Percentiles rank a stretch among this genome's conserved stretches.
phyloP scores from a whole-genome alignment of 1,284 basidiomycete species.

The Earliella scabrosa region DNA sequence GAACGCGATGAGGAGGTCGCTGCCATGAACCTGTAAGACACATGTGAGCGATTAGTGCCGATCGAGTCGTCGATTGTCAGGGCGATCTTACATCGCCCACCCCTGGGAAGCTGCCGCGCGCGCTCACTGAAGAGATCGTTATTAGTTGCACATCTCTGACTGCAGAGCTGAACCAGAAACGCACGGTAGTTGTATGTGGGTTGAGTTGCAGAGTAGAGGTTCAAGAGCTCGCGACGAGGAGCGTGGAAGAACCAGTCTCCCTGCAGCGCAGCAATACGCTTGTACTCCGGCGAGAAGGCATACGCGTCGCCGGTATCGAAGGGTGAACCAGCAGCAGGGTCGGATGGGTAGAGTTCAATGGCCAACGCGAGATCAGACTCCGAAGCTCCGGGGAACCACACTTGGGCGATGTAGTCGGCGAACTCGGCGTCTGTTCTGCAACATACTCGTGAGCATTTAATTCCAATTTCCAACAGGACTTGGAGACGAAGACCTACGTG shows the following conservation, averaged over 20 bases:
- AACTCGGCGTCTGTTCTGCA: neutral
- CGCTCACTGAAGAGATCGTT: neutral
- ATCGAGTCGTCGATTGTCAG: neutral
- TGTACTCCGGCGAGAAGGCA: slow-evolving; percentile 51
- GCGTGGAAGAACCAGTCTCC: slow-evolving; percentile 50
- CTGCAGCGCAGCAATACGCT: slow-evolving; percentile 52
- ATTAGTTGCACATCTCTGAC: neutral
- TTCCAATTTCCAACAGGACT: too few relatives aligned
- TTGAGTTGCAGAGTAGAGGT: neutral
- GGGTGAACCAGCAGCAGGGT: slow-evolving; percentile 4
- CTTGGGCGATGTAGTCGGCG: slow-evolving; percentile 36
- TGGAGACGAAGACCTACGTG: slow-evolving; percentile 16
- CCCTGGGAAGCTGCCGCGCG: neutral
- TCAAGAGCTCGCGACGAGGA: neutral
- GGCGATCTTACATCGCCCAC: neutral
- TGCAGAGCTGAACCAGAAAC: neutral
- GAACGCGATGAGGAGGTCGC: slow-evolving; percentile 22
- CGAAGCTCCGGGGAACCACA: slow-evolving; percentile 44
- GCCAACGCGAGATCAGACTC: neutral
- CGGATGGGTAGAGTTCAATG: slow-evolving; percentile 24
- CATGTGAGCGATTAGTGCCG: neutral
- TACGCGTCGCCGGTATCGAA: slow-evolving; percentile 46
- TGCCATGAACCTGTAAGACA: slow-evolving; percentile 14
- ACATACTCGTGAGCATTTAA: too few relatives aligned
- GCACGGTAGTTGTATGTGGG: neutral